Base-by-base conservation (phyloP, 2,329 filamentous ascomycete genomes). In the Penicillium olsonii region DNA sequence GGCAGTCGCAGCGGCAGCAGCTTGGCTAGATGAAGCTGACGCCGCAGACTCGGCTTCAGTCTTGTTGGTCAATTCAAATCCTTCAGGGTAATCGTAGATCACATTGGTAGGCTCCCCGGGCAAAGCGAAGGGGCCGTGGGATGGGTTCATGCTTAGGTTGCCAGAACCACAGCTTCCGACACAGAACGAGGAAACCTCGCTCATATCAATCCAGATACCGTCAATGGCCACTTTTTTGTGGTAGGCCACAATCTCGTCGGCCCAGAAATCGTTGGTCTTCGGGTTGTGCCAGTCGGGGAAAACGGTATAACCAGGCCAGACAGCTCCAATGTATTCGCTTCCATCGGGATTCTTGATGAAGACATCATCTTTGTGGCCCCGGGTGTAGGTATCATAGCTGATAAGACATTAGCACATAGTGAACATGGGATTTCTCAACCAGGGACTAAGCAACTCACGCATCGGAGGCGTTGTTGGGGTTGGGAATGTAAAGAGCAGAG, bases 111-210 rank as follows among this genome's bases (percentile, higher is more conserved):
- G 77, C 55, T 88, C 84, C 0, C 86, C 87, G 0, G 85, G 84
- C 1, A 90, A 77, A 5, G 63, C 55, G 62, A 88, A 89, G 0
- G 81, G 75, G 5, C 85, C 84, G 61, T 88, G 85, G 0, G 82
- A 83, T 0, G 87, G 87, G 63, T 90, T 89, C 37, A 86, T 64
- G 2, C 79, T 80, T 34, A 88, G 66, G 43, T 87, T 85, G 1
- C 75, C 75, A 19, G 79, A 83, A 18, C 88, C 88, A 60, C 88
- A 91, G 56, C 82, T 87, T 4, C 88, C 87, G 8, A 86, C 77
- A 57, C 87, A 91, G 72, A 85, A 84, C 0, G 80, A 84, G 7
- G 79, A 79, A 2, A 80, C 81, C 59, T 85, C 83, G 38, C 68
- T 78, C 81, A 85, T 84, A 50, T 85, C 83, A 48, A 84, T 79